Percentiles rank a stretch among this genome's conserved stretches.
These are phyloP conservation scores for Cicer cuneatum DNA, from an alignment of 306 rosid genomes.

Conservation along the genomic window DNA sequence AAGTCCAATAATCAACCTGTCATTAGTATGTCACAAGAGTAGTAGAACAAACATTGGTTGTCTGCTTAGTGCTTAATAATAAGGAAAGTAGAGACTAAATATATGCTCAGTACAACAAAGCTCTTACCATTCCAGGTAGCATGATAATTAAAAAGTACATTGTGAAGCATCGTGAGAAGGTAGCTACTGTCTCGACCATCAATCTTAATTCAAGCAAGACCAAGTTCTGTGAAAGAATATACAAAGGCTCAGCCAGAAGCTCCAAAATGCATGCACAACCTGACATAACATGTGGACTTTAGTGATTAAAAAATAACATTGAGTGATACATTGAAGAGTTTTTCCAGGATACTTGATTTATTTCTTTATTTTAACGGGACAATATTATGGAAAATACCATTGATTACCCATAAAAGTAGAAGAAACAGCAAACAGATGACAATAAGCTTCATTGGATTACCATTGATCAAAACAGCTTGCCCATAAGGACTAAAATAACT, in stretches of 20 bases:
- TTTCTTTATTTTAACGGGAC: neutral
- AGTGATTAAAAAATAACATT: constrained; percentile 24
- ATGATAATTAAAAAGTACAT: constrained; percentile 71
- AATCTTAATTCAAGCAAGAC: constrained; percentile 78
- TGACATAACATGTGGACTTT: constrained; percentile 53
- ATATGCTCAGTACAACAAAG: constrained; percentile 31
- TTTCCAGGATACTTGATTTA: constrained; percentile 25
- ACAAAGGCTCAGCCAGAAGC: constrained; percentile 91
- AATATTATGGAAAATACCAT: constrained; percentile 26
- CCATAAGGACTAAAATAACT: constrained; percentile 70
- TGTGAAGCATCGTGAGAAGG: constrained; percentile 80
- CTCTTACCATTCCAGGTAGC: constrained; percentile 68
- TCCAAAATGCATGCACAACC: constrained; percentile 91
- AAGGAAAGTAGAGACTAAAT: constrained; percentile 34
- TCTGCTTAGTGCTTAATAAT: constrained; percentile 22
- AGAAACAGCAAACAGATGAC: neutral
- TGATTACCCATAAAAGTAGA: constrained; percentile 25
- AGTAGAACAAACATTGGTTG: constrained; percentile 19
- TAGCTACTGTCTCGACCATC: constrained; percentile 84
- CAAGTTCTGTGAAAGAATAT: constrained; percentile 89
- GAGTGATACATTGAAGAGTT: constrained; percentile 26
- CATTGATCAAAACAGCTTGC: constrained; percentile 90
- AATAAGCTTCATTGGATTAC: constrained; percentile 47
- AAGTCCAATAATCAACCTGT: constrained; percentile 20
- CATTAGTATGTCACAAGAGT: constrained; percentile 12